Percentiles rank a stretch among this genome's conserved stretches.
These are phyloP conservation scores for Pseudogymnoascus sp. DNA, from an alignment of 2,329 filamentous ascomycete species.

Conservation along the genomic window DNA sequence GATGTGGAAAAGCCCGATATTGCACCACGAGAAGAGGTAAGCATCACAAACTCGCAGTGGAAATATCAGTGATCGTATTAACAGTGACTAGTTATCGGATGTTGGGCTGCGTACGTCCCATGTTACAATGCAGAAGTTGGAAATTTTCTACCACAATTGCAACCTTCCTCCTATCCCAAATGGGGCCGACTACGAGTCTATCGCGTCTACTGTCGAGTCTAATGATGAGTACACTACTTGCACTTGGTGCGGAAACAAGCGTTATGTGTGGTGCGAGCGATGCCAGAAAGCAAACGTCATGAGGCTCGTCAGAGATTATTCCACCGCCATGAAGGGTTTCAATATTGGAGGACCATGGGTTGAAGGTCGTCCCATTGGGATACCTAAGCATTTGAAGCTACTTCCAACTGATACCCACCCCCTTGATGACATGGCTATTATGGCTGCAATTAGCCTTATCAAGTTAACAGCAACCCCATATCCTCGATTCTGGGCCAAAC, in stretches of 20 bases:
- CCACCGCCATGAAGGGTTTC: conserved; percentile 2
- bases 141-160: conserved; percentile 8
- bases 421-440: conserved; percentile 27
- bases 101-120: not conserved
- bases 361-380: not conserved
- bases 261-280: conserved; percentile 1
- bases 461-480: conserved; percentile 22
- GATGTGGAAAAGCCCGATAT: not conserved
- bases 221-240: not conserved
- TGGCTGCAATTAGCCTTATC: conserved; percentile 27
- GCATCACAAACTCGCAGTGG: not conserved
- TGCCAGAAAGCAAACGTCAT: not conserved
- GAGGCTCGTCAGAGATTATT: conserved; percentile 4
- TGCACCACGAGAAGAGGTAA: not conserved
- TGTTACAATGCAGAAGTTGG: conserved; percentile 8
- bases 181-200: not conserved
- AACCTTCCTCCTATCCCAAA: not conserved
- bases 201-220: not conserved
- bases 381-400: conserved; percentile 13
- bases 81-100: conserved; percentile 1
- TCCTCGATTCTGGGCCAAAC: not conserved
- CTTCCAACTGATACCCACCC: conserved; percentile 29
- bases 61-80: not conserved
- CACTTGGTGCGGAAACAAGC: not conserved
- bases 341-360: conserved; percentile 3